Evolutionary conservation across 805 yeast genomes (phyloP).

Genomic region (Monosporozyma servazzii): DNA sequence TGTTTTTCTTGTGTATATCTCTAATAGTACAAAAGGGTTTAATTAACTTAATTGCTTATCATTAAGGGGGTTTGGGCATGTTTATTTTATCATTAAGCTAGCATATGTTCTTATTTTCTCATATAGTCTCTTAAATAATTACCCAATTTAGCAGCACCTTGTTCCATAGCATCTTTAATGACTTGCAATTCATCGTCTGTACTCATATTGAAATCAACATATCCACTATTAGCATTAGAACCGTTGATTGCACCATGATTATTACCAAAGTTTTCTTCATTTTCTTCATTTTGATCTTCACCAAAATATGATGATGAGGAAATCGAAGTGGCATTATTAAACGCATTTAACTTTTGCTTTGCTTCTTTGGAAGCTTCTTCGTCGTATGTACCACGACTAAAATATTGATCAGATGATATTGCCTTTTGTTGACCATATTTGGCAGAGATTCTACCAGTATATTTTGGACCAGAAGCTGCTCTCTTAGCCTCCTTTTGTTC

Average conservation of each 20-base stretch:
- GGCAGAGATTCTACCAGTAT: slow-evolving; percentile 64
- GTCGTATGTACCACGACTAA: slow-evolving; percentile 81
- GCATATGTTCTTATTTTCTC: slow-evolving; percentile 29
- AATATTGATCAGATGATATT: slow-evolving; percentile 89
- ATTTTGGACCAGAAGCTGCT: slow-evolving; percentile 47
- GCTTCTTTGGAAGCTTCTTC: slow-evolving; percentile 75
- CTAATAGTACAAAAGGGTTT: background rate
- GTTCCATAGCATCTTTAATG: slow-evolving; percentile 84
- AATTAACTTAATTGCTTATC: background rate
- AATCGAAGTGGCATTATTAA: slow-evolving; percentile 80
- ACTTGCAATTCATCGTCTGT: slow-evolving; percentile 86
- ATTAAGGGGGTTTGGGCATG: background rate
- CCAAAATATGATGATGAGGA: slow-evolving; percentile 92
- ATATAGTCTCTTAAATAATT: slow-evolving; percentile 80
- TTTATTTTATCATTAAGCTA: background rate
- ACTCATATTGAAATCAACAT: slow-evolving; percentile 61
- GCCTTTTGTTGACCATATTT: slow-evolving; percentile 88
- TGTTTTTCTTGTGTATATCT: background rate
- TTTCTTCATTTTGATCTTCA: slow-evolving; percentile 53
- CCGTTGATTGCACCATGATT: slow-evolving; percentile 9
- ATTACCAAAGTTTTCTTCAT: slow-evolving; percentile 16
- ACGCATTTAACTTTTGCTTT: slow-evolving; percentile 64
- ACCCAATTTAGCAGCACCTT: slow-evolving; percentile 85
- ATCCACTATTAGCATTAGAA: slow-evolving; percentile 32
- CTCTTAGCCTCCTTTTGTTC: slow-evolving; percentile 30